A percentile compares a stretch with the other conserved stretches of the same genome.
Evolutionary conservation across 225 moss, liverwort and hornwort species (phyloP).

Genomic region (Neckera pumila): DNA sequence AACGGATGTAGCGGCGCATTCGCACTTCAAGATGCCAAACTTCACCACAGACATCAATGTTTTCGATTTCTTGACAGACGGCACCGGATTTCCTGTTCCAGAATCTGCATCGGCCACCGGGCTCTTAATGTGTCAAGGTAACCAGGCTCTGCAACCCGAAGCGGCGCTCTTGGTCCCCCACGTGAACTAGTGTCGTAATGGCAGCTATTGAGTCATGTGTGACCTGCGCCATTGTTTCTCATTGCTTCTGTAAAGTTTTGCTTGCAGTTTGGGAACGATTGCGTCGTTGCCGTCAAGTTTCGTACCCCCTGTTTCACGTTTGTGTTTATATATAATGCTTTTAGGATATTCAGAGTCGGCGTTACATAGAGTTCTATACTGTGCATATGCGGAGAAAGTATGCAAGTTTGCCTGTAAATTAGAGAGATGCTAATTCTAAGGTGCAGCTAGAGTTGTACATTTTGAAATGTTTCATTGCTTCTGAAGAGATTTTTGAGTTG

Average conservation of each 20-base stretch:
- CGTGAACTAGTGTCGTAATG: background rate
- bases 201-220: no score
- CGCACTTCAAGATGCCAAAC: background rate
- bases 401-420: background rate
- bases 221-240: no score
- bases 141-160: background rate
- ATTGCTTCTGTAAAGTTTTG: background rate
- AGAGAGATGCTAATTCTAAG: background rate
- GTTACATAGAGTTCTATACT: background rate
- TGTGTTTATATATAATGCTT: background rate
- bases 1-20: background rate
- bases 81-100: background rate
- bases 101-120: background rate
- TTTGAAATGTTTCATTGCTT: no score
- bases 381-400: background rate
- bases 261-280: background rate
- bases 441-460: no score
- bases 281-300: background rate
- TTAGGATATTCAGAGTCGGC: background rate
- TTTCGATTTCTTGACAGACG: slow-evolving; percentile 20
- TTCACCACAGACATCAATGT: background rate
- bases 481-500: background rate
- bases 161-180: background rate
- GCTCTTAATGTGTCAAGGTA: background rate
- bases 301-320: background rate